Conservation (phyloP, 2,329 filamentous ascomycete genomes). For the Aureobasidium sp. region DNA sequence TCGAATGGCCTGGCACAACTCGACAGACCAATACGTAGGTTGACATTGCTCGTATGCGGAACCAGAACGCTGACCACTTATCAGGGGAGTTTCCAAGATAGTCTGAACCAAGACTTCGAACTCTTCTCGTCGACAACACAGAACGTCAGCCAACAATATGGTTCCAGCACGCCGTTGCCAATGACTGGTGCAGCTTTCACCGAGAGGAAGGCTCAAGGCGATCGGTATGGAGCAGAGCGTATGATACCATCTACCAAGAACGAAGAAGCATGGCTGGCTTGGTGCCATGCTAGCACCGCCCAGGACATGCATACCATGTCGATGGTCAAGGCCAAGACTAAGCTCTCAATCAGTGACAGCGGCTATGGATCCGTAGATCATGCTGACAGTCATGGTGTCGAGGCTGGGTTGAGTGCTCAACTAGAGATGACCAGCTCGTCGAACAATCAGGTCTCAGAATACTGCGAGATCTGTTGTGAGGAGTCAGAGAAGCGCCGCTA, state of each 20-base stretch:
- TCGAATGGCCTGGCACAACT: slow-evolving; percentile 7
- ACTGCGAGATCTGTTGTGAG: neutral
- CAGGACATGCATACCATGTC: neutral
- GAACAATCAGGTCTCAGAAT: neutral
- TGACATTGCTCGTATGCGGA: neutral
- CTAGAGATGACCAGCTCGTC: neutral
- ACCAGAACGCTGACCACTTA: neutral
- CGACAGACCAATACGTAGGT: neutral
- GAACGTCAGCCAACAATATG: neutral
- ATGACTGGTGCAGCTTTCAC: neutral
- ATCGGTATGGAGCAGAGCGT: neutral
- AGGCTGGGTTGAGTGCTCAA: neutral
- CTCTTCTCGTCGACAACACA: neutral
- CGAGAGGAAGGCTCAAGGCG: neutral
- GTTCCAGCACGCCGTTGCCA: neutral
- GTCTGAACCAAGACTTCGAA: neutral
- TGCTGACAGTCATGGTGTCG: neutral
- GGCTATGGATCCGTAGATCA: neutral
- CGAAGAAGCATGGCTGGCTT: neutral
- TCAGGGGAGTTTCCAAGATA: neutral
- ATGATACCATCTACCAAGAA: neutral
- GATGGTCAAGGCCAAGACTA: neutral
- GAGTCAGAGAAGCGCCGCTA: neutral
- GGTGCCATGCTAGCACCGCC: neutral
- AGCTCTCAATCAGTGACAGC: neutral